Conservation (phyloP, 2,329 filamentous ascomycete genomes). For the Alternaria longipes region DNA sequence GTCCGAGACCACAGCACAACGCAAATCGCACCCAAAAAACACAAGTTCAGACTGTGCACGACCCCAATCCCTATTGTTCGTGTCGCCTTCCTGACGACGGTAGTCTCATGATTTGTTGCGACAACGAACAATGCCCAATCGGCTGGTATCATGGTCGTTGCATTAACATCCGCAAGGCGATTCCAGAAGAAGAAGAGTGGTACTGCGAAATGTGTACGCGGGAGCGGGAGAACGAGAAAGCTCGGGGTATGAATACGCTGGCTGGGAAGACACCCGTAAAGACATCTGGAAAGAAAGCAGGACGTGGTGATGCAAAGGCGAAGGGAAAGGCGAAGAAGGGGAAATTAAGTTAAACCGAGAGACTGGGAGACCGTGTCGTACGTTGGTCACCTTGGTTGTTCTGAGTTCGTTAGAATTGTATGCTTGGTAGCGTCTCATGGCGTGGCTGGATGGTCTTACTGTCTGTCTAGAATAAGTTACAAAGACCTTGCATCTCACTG, state of each 20-base stretch:
- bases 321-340: conserved; percentile 3
- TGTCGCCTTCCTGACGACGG: conserved; percentile 16
- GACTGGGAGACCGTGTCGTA: background rate
- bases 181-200: conserved; percentile 3
- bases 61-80: background rate
- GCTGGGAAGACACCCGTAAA: background rate
- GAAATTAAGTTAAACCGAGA: background rate
- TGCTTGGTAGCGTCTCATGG: background rate
- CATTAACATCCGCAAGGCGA: background rate
- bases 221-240: background rate
- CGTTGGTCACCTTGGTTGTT: too few relatives aligned
- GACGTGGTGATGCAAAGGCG: background rate
- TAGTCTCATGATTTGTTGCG: conserved; percentile 15
- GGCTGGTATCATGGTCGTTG: conserved; percentile 18
- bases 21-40: background rate
- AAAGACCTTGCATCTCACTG: background rate
- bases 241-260: too few relatives aligned
- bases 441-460: background rate
- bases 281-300: background rate
- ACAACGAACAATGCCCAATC: conserved; percentile 6
- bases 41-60: background rate
- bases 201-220: conserved; percentile 6
- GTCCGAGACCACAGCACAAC: background rate
- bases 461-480: background rate
- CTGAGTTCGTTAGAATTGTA: background rate